Percentiles rank a stretch among this genome's conserved stretches.
These are phyloP conservation scores for Rhodotorula mucilaginosa DNA, from an alignment of 1,284 basidiomycete species.

Conservation along the genomic window DNA sequence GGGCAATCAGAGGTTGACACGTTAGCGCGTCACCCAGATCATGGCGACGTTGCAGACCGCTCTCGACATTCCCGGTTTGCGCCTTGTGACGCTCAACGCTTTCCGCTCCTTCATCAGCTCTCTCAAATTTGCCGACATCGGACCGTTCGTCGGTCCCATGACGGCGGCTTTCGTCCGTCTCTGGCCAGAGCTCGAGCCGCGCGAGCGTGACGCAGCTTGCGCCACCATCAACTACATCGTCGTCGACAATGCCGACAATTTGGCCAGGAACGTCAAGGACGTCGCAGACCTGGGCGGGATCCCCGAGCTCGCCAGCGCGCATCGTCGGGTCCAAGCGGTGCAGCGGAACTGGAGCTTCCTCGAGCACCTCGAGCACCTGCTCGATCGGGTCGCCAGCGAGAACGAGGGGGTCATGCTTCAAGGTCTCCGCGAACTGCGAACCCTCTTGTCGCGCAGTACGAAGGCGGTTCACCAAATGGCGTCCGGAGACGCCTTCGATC, in stretches of 20 bases:
- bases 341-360: constrained; percentile 59
- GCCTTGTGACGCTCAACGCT: constrained; percentile 73
- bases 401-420: constrained; percentile 76
- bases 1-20: not conserved
- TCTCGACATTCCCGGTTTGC: constrained; percentile 67
- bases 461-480: constrained; percentile 47
- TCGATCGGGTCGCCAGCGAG: constrained; percentile 74
- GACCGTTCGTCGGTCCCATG: constrained; percentile 81
- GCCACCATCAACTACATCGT: constrained; percentile 70
- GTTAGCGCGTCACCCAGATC: constrained; percentile 58
- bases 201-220: constrained; percentile 60
- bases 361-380: constrained; percentile 64
- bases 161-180: constrained; percentile 77
- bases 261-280: constrained; percentile 65
- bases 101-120: constrained; percentile 79
- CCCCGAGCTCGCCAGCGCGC: constrained; percentile 61
- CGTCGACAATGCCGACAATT: constrained; percentile 60
- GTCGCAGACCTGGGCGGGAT: constrained; percentile 73
- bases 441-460: constrained; percentile 42
- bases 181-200: constrained; percentile 67
- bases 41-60: constrained; percentile 96
- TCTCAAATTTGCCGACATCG: constrained; percentile 68
- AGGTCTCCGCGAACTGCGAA: constrained; percentile 55
- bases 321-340: constrained; percentile 55
- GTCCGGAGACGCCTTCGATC: constrained; percentile 82